These are phyloP conservation scores for Kodamaea neixiangensis DNA, from an alignment of 805 yeast genomes.

Conservation along the genomic window DNA sequence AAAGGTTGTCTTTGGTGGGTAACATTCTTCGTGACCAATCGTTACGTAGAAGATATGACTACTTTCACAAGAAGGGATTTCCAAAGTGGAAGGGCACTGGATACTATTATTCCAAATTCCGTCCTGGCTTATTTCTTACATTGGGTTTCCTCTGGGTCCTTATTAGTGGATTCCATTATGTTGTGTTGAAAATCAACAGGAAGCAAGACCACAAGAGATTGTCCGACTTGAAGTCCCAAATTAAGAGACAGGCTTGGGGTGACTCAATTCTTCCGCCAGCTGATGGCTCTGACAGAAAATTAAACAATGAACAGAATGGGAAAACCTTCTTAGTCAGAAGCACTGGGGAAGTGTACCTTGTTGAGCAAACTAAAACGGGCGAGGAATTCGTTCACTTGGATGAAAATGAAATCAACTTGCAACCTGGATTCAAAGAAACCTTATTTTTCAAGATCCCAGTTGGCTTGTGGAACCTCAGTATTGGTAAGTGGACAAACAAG, in stretches of 20 bases:
- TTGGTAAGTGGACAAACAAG: slow-evolving; percentile 35
- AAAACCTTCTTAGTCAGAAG: slow-evolving; percentile 56
- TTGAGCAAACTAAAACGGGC: slow-evolving; percentile 32
- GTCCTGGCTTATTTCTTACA: slow-evolving; percentile 63
- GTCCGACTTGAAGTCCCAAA: slow-evolving; percentile 48
- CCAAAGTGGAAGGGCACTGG: slow-evolving; percentile 78
- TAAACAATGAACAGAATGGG: slow-evolving; percentile 43
- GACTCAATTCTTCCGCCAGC: slow-evolving; percentile 50
- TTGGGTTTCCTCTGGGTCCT: slow-evolving; percentile 51
- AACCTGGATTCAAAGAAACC: slow-evolving; percentile 53
- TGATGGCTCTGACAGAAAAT: slow-evolving; percentile 49
- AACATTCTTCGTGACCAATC: slow-evolving; percentile 62
- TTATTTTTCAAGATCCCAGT: slow-evolving; percentile 45
- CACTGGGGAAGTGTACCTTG: slow-evolving; percentile 56
- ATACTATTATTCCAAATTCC: slow-evolving; percentile 63
- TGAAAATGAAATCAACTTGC: slow-evolving; percentile 45
- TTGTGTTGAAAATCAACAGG: slow-evolving; percentile 54
- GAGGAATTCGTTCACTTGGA: slow-evolving; percentile 41
- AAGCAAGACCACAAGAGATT: slow-evolving; percentile 60
- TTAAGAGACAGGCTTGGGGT: slow-evolving; percentile 60
- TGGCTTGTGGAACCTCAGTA: slow-evolving; percentile 44
- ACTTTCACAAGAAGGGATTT: slow-evolving; percentile 78
- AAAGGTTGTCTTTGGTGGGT: slow-evolving; percentile 74
- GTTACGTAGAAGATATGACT: slow-evolving; percentile 75
- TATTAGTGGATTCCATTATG: slow-evolving; percentile 58